Evolutionary conservation across 1,139 yeast species (phyloP), one percentile per base, ranked within the genome.

Genomic region (Trichomonascaceae sp.): DNA sequence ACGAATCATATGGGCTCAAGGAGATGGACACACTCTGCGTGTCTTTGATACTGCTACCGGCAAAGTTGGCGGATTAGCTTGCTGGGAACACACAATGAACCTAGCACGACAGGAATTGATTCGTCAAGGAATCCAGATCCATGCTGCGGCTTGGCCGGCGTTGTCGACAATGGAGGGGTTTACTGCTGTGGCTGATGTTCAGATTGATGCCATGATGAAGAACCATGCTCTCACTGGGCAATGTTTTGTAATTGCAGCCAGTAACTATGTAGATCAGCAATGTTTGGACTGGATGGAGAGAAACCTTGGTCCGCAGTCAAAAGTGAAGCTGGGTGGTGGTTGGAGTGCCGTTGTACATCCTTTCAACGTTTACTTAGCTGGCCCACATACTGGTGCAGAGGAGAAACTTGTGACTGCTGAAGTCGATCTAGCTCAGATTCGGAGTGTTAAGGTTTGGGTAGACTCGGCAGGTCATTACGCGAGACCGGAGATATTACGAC

Each of bases 61-160:
- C 19, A 60, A 60, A 41, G 54, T 60, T 32, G 63, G 63, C 27
- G 59, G 61, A 12, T 51, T 60, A 17, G 56, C 60, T 39, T 60
- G 63, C 52, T 63, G 63, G 20, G 63, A 60, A 39, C 60, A 60
- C 46, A 60, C 63, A 12, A 60, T 55, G 45, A 55, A 63, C 2
- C 51, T 60, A 27, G 63, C 63, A 12, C 54, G 55, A 46, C 59
- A 53, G 36, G 57, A 61, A 20, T 50, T 60, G 8, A 53, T 60
- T 19, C 55, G 59, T 27, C 59, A 60, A 43, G 63, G 63, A n/a
- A 63, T 60, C 44, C 53, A 60, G 32, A 60, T 60, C 18, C 63
- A 60, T 49, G 49, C 60, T 24, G 50, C 62, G 7, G 45, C 60
- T 44, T 60, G 63, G 63, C 63, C 63, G 12, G 32, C 32, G 12